These are phyloP conservation scores for Ophiostoma perfectum DNA, from an alignment of 2,329 filamentous ascomycete species.

Conservation along the genomic window DNA sequence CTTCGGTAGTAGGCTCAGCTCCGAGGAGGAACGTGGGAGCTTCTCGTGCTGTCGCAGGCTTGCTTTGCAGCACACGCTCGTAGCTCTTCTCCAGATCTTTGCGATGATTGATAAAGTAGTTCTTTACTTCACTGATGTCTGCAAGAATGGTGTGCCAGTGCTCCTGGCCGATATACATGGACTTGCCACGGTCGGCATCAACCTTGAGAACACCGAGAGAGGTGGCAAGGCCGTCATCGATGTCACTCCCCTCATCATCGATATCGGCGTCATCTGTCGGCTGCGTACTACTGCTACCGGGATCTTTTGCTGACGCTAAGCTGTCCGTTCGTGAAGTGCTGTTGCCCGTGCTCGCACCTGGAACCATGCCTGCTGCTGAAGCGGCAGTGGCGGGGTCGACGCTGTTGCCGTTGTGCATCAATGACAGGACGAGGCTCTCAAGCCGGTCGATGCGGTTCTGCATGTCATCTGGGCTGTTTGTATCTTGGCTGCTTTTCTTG, in stretches of 20 bases:
- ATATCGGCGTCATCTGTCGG: not conserved
- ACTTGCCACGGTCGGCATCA: constrained; percentile 68
- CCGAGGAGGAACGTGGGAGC: constrained; percentile 77
- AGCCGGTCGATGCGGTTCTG: constrained; percentile 95
- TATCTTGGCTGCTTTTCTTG: constrained; percentile 64
- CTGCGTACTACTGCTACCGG: constrained; percentile 21
- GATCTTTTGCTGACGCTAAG: constrained; percentile 36
- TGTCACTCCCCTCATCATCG: constrained; percentile 54
- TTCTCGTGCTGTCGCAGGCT: constrained; percentile 53
- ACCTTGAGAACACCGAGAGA: constrained; percentile 80
- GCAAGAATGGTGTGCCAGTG: constrained; percentile 77
- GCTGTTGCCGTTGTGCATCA: constrained; percentile 80
- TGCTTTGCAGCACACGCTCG: constrained; percentile 66
- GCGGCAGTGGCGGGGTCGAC: constrained; percentile 36
- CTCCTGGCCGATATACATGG: constrained; percentile 74
- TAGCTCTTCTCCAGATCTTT: constrained; percentile 82
- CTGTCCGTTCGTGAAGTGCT: constrained; percentile 40
- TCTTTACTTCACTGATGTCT: constrained; percentile 88
- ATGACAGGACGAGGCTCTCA: constrained; percentile 81
- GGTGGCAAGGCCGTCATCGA: constrained; percentile 62
- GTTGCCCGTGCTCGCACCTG: constrained; percentile 25
- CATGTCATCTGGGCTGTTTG: constrained; percentile 82
- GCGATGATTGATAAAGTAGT: constrained; percentile 79
- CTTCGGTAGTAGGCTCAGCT: constrained; percentile 62
- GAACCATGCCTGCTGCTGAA: constrained; percentile 28